Conservation (phyloP, 805 yeast genomes). For the Ogataea populi-albae region DNA sequence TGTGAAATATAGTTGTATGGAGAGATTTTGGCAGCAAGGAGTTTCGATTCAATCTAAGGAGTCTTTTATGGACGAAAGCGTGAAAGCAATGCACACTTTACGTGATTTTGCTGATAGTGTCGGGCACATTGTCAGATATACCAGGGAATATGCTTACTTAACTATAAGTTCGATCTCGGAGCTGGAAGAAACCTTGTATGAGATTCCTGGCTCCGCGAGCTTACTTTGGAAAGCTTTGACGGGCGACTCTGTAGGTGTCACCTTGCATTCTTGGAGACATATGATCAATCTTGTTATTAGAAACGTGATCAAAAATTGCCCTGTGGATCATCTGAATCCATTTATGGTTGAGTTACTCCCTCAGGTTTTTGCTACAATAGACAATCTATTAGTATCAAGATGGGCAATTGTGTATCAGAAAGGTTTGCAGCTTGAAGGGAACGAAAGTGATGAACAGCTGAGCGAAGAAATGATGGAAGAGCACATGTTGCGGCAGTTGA, state of each 20-base stretch:
- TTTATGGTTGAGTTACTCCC: slow-evolving; percentile 82
- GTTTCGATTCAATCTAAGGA: slow-evolving; percentile 92
- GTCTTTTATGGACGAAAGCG: slow-evolving; percentile 90
- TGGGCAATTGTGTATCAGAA: slow-evolving; percentile 70
- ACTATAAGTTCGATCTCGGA: slow-evolving; percentile 88
- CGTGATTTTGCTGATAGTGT: slow-evolving; percentile 97
- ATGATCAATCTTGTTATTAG: slow-evolving; percentile 87
- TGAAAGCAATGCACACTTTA: slow-evolving; percentile 87
- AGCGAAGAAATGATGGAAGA: slow-evolving; percentile 99
- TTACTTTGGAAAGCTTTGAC: slow-evolving; percentile 84
- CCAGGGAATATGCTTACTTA: slow-evolving; percentile 91
- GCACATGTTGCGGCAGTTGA: slow-evolving; percentile 85
- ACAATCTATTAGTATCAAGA: slow-evolving; percentile 63
- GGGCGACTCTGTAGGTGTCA: slow-evolving; percentile 79
- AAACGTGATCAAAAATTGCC: slow-evolving; percentile 86
- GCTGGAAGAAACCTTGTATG: slow-evolving; percentile 84
- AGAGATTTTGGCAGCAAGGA: slow-evolving; percentile 98
- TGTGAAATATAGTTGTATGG: slow-evolving; percentile 85
- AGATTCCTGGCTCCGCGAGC: slow-evolving; percentile 75
- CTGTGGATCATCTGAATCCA: slow-evolving; percentile 57
- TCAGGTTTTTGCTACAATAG: slow-evolving; percentile 66
- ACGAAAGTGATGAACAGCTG: slow-evolving; percentile 69
- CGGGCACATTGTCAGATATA: slow-evolving; percentile 92
- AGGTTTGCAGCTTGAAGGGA: slow-evolving; percentile 54
- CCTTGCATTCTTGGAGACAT: slow-evolving; percentile 96